phyloP scores from a whole-genome alignment of 2,329 filamentous ascomycete genomes.

The Zymoseptoria tritici region DNA sequence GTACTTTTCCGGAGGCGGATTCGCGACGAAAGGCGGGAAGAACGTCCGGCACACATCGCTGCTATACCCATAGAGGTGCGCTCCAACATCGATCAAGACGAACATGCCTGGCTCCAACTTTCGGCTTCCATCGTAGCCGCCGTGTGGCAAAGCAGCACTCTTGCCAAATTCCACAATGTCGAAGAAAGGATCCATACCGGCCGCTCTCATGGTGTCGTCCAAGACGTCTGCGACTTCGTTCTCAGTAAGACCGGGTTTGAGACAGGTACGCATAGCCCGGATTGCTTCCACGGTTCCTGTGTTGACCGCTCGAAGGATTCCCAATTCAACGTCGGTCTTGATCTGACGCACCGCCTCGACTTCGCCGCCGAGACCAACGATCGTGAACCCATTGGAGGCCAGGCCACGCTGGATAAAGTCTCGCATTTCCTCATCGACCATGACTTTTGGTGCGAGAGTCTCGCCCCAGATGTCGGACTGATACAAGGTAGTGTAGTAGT shows the following conservation, averaged over 20 bases:
- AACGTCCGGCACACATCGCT: slow-evolving; percentile 59
- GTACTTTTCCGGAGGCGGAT: slow-evolving; percentile 23
- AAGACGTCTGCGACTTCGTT: slow-evolving; percentile 50
- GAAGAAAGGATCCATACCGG: slow-evolving; percentile 53
- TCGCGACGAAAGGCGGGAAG: slow-evolving; percentile 33
- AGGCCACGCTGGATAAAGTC: slow-evolving; percentile 56
- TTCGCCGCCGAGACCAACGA: slow-evolving; percentile 46
- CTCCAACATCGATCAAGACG: slow-evolving; percentile 56
- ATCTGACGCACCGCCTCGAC: slow-evolving; percentile 53
- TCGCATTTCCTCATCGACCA: slow-evolving; percentile 59
- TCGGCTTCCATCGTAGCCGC: slow-evolving; percentile 45
- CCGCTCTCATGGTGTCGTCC: slow-evolving; percentile 47
- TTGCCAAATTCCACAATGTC: slow-evolving; percentile 57
- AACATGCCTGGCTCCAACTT: slow-evolving; percentile 49
- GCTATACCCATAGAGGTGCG: slow-evolving; percentile 55
- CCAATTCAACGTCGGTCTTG: slow-evolving; percentile 50
- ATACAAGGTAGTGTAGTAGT: slow-evolving; percentile 51
- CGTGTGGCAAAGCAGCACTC: slow-evolving; percentile 48
- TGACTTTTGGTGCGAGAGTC: slow-evolving; percentile 37
- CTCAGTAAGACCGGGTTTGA: slow-evolving; percentile 52
- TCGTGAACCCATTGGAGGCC: slow-evolving; percentile 46
- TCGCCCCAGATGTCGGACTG: slow-evolving; percentile 9
- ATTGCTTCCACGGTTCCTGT: slow-evolving; percentile 57
- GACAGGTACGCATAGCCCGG: slow-evolving; percentile 48
- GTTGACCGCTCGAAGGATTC: slow-evolving; percentile 54